These are phyloP conservation scores for Solanum pennellii DNA, from an alignment of 257 asterid genomes.

Conservation along the genomic window DNA sequence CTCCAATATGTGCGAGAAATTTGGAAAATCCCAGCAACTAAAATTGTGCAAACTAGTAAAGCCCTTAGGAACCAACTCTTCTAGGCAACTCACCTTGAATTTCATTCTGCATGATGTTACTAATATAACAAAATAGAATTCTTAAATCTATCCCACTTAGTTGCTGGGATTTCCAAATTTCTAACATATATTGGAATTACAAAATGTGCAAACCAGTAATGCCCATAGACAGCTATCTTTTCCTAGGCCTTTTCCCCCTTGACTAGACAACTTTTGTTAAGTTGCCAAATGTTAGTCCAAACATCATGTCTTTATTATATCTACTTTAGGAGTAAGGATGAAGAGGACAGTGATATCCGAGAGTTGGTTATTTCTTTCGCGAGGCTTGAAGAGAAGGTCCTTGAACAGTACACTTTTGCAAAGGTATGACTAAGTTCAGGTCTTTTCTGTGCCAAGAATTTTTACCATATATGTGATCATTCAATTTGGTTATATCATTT, in stretches of 20 bases:
- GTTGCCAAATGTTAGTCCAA: slow-evolving; percentile 4
- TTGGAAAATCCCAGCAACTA: neutral
- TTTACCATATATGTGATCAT: neutral
- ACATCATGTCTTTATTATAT: slow-evolving; percentile 4
- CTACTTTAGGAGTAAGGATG: slow-evolving; percentile 49
- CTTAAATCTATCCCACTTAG: neutral
- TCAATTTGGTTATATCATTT: neutral
- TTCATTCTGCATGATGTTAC: neutral
- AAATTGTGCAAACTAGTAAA: neutral
- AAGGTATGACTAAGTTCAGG: slow-evolving; percentile 43
- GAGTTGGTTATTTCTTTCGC: slow-evolving; percentile 70
- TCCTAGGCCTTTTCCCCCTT: neutral
- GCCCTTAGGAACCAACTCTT: neutral
- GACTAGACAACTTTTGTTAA: neutral
- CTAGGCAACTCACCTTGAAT: neutral
- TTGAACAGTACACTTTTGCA: slow-evolving; percentile 78
- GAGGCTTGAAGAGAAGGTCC: slow-evolving; percentile 88
- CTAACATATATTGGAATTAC: neutral
- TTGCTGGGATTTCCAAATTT: neutral
- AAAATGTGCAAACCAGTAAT: neutral
- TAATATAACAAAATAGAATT: neutral
- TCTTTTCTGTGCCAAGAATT: neutral
- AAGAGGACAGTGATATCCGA: slow-evolving; percentile 65
- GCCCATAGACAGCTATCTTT: neutral
- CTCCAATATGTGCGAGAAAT: neutral